Percentiles rank a stretch among this genome's conserved stretches.
Evolutionary conservation across 176 grass and related monocot species (phyloP).

Genomic region (Carex myosuroides): DNA sequence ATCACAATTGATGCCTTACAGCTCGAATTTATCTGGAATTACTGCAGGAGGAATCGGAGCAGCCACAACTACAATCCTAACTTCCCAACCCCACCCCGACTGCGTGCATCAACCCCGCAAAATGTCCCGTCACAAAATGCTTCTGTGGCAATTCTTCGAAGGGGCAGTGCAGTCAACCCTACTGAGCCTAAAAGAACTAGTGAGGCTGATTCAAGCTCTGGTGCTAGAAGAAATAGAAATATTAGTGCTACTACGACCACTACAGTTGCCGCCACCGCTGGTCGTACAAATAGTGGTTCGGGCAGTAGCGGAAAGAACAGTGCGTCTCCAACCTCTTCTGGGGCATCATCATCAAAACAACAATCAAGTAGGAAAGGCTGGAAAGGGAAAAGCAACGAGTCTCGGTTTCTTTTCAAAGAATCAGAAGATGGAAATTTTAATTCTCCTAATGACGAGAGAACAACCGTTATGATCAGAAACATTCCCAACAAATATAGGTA

Average conservation of each 20-base stretch:
- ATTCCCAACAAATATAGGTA: slow-evolving; percentile 99
- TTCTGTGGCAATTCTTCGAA: slow-evolving; percentile 33
- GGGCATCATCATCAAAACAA: slow-evolving; percentile 31
- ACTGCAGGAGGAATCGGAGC: slow-evolving; percentile 40
- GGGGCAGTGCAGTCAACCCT: slow-evolving; percentile 19
- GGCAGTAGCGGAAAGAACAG: slow-evolving; percentile 3
- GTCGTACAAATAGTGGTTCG: background rate
- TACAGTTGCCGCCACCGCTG: background rate
- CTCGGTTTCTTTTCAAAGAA: slow-evolving; percentile 82
- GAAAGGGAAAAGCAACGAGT: slow-evolving; percentile 39
- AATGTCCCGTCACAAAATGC: slow-evolving; percentile 5
- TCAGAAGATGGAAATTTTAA: background rate
- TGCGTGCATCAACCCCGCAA: slow-evolving; percentile 34
- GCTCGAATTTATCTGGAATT: slow-evolving; percentile 9
- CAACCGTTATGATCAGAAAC: slow-evolving; percentile 98
- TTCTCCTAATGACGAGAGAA: slow-evolving; percentile 50
- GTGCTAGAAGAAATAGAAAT: slow-evolving; percentile 26
- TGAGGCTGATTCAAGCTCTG: background rate
- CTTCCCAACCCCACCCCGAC: slow-evolving; percentile 49
- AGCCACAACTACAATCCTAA: slow-evolving; percentile 26
- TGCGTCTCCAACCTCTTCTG: background rate
- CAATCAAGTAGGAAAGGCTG: slow-evolving; percentile 29
- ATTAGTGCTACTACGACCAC: background rate
- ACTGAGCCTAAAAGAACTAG: slow-evolving; percentile 17
- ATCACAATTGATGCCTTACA: background rate